These are phyloP conservation scores for Zangia roseola DNA, from an alignment of 768 basidiomycete species.

Conservation along the genomic window DNA sequence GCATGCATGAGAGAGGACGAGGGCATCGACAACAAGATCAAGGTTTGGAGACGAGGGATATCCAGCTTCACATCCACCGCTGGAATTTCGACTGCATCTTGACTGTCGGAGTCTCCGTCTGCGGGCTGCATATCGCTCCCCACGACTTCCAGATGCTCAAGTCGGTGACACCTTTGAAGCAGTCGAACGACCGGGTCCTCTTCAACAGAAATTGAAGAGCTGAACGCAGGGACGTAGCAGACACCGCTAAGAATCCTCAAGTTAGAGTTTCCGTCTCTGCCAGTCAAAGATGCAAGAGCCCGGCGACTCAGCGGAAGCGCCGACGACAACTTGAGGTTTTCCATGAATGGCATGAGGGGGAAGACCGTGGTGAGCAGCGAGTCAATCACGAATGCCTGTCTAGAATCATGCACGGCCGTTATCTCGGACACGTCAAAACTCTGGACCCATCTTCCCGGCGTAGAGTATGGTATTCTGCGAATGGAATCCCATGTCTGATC, in stretches of 20 bases:
- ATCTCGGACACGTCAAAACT: slow-evolving; percentile 67
- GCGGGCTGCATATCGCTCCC: slow-evolving; percentile 56
- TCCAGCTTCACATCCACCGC: slow-evolving; percentile 39
- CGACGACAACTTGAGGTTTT: slow-evolving; percentile 51
- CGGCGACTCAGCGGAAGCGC: slow-evolving; percentile 61
- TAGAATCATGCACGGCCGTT: slow-evolving; percentile 38
- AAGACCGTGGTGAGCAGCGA: slow-evolving; percentile 62
- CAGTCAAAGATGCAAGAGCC: slow-evolving; percentile 49
- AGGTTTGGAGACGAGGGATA: slow-evolving; percentile 55
- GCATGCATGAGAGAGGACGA: slow-evolving; percentile 61
- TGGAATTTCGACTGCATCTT: slow-evolving; percentile 21
- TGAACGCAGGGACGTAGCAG: slow-evolving; percentile 42
- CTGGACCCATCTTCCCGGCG: slow-evolving; percentile 87
- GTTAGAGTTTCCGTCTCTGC: slow-evolving; percentile 49
- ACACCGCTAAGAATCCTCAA: slow-evolving; percentile 56
- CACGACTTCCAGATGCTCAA: slow-evolving; percentile 64
- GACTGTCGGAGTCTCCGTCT: slow-evolving; percentile 40
- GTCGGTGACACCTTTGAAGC: slow-evolving; percentile 50
- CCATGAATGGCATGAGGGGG: slow-evolving; percentile 65
- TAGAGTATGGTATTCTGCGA: slow-evolving; percentile 80
- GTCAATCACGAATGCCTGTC: slow-evolving; percentile 55
- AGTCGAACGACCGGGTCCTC: slow-evolving; percentile 61
- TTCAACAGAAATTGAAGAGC: slow-evolving; percentile 21
- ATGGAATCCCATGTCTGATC: slow-evolving; percentile 89
- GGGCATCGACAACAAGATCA: slow-evolving; percentile 66